phyloP scores from a whole-genome alignment of 1,284 basidiomycete species.

The Puccinia coronata region DNA sequence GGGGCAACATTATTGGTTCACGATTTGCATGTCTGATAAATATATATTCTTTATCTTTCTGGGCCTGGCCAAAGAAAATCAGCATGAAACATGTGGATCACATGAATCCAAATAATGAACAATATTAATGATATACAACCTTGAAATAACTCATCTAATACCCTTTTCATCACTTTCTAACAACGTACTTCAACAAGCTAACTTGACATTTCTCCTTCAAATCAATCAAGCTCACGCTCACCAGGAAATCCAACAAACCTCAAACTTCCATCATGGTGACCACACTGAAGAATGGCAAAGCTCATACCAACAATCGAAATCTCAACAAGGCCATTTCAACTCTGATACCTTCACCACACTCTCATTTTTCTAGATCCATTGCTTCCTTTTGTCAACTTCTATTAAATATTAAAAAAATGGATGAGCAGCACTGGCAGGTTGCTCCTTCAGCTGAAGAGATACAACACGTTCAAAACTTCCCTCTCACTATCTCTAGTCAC shows the following conservation, averaged over 20 bases:
- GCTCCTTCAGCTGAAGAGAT: background rate
- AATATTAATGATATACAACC: no score
- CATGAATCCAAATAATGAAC: no score
- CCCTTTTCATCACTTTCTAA: no score
- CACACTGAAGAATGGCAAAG: background rate
- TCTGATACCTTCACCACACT: background rate
- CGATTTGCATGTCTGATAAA: no score
- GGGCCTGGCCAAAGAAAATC: no score
- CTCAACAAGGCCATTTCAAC: background rate
- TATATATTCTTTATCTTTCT: no score
- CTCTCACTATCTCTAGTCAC: background rate
- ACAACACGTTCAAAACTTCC: background rate
- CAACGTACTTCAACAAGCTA: no score
- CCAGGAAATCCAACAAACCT: background rate
- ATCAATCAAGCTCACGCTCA: no score
- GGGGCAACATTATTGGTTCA: no score
- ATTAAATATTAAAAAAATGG: background rate
- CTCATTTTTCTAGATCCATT: conserved; percentile 7
- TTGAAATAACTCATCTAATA: no score
- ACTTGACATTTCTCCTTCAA: no score
- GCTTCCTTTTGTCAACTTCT: background rate
- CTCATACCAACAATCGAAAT: background rate
- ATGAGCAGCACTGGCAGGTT: background rate
- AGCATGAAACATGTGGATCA: no score
- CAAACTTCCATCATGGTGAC: background rate